Conservation (phyloP, 2,329 filamentous ascomycete genomes). For the Xylaria sp. region DNA sequence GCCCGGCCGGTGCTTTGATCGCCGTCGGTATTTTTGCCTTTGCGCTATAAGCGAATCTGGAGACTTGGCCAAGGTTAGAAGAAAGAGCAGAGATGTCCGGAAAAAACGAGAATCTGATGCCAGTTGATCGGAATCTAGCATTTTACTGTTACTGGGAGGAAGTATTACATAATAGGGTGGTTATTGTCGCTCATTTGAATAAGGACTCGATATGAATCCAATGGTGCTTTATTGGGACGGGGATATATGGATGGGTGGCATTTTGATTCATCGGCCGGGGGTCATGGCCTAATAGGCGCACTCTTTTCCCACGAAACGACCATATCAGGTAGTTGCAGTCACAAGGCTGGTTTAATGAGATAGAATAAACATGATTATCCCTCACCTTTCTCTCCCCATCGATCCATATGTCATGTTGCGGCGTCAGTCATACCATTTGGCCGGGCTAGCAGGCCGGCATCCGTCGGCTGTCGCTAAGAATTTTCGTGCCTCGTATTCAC, state of each 20-base stretch:
- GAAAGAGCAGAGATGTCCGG: background rate
- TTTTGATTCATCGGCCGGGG: conserved; percentile 14
- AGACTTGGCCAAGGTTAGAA: background rate
- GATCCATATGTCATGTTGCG: background rate
- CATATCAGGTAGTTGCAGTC: conserved; percentile 16
- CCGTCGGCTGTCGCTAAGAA: conserved; percentile 10
- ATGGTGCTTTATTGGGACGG: conserved; percentile 5
- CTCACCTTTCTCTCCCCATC: background rate
- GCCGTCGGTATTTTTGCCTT: conserved; percentile 19
- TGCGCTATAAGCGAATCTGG: conserved; percentile 14
- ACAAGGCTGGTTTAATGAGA: conserved; percentile 12
- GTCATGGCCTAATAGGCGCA: conserved; percentile 18
- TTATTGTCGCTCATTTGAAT: conserved; percentile 15
- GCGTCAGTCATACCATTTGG: conserved; percentile 6
- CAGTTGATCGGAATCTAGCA: background rate
- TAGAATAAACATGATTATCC: conserved; percentile 18
- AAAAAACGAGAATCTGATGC: background rate
- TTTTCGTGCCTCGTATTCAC: conserved; percentile 23
- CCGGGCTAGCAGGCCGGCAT: background rate
- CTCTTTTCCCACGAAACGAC: conserved; percentile 14
- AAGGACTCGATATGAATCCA: conserved; percentile 10
- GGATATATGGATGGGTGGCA: conserved; percentile 7
- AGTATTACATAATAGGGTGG: background rate
- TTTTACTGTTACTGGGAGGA: background rate
- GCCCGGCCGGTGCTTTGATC: conserved; percentile 20